phyloP scores from a whole-genome alignment of 805 yeast species.

The Suhomyces kilbournensis region DNA sequence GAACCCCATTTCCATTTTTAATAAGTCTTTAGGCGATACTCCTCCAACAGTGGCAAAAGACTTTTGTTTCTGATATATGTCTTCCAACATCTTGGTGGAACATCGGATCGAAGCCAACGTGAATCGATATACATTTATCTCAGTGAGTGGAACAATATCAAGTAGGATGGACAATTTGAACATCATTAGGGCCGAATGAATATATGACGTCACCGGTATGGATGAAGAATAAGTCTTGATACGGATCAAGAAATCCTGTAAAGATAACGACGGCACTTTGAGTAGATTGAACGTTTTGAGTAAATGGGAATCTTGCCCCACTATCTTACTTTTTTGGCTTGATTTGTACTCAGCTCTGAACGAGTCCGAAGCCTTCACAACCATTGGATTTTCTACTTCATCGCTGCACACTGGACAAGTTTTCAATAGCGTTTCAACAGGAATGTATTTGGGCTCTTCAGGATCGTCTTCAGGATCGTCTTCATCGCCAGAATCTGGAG shows the following conservation, averaged over 20 bases:
- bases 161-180: slow-evolving; percentile 34
- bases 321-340: slow-evolving; percentile 14
- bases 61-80: slow-evolving; percentile 41
- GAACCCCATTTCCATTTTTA: slow-evolving; percentile 48
- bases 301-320: slow-evolving; percentile 26
- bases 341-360: slow-evolving; percentile 21
- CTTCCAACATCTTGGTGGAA: slow-evolving; percentile 42
- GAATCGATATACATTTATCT: slow-evolving; percentile 37
- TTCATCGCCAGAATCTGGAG: slow-evolving; percentile 10
- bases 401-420: slow-evolving; percentile 11
- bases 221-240: slow-evolving; percentile 40
- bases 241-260: slow-evolving; percentile 34
- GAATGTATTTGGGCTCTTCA: slow-evolving; percentile 15
- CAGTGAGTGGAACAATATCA: slow-evolving; percentile 31
- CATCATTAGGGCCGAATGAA: slow-evolving; percentile 38
- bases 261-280: slow-evolving; percentile 32
- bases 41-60: slow-evolving; percentile 47
- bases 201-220: slow-evolving; percentile 36
- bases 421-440: slow-evolving; percentile 21
- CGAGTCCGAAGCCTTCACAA: slow-evolving; percentile 10
- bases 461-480: slow-evolving; percentile 4
- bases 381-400: slow-evolving; percentile 14
- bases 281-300: slow-evolving; percentile 32
- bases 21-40: slow-evolving; percentile 41
- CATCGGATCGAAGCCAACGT: slow-evolving; percentile 38